Percentiles rank a stretch among this genome's conserved stretches.
Conservation (phyloP, 805 yeast genomes). For the Wickerhamiella kurtzmanii region DNA sequence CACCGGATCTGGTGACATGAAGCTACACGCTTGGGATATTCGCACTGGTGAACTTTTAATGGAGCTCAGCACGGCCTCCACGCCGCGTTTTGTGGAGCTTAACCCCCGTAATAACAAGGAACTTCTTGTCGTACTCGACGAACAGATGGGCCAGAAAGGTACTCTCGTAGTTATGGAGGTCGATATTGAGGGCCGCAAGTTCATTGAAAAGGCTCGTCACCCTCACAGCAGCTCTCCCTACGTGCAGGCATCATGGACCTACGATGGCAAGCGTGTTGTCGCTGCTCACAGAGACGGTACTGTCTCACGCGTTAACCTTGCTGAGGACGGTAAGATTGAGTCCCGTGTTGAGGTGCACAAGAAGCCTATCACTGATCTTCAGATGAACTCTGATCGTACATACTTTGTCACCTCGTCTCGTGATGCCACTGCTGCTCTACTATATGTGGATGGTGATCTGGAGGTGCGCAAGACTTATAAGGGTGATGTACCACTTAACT, state of each 20-base stretch:
- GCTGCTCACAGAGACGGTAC: constrained; percentile 84
- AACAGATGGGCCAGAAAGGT: constrained; percentile 83
- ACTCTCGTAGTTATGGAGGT: constrained; percentile 56
- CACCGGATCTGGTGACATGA: constrained; percentile 86
- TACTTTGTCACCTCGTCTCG: constrained; percentile 88
- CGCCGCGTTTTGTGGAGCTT: constrained; percentile 85
- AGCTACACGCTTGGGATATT: constrained; percentile 74
- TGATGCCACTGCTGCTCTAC: constrained; percentile 69
- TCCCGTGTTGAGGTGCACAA: constrained; percentile 56
- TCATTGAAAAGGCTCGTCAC: constrained; percentile 33
- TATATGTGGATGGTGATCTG: constrained; percentile 59
- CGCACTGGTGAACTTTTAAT: constrained; percentile 44
- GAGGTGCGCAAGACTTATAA: constrained; percentile 57
- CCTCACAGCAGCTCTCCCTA: constrained; percentile 19
- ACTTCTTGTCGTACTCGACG: constrained; percentile 69
- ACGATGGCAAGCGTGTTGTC: constrained; percentile 56
- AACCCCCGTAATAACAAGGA: constrained; percentile 47
- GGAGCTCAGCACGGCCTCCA: constrained; percentile 63
- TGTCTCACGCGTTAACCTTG: constrained; percentile 62
- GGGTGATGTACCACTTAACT: constrained; percentile 88
- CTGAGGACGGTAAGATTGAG: constrained; percentile 57
- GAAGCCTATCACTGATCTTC: constrained; percentile 67
- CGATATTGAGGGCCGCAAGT: constrained; percentile 35
- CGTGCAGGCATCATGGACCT: constrained; percentile 79
- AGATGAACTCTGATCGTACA: constrained; percentile 72